A percentile compares a stretch with the other conserved stretches of the same genome.
These are phyloP conservation scores for Neoscytalidium dimidiatum DNA, from an alignment of 2,329 filamentous ascomycete species.

Conservation along the genomic window DNA sequence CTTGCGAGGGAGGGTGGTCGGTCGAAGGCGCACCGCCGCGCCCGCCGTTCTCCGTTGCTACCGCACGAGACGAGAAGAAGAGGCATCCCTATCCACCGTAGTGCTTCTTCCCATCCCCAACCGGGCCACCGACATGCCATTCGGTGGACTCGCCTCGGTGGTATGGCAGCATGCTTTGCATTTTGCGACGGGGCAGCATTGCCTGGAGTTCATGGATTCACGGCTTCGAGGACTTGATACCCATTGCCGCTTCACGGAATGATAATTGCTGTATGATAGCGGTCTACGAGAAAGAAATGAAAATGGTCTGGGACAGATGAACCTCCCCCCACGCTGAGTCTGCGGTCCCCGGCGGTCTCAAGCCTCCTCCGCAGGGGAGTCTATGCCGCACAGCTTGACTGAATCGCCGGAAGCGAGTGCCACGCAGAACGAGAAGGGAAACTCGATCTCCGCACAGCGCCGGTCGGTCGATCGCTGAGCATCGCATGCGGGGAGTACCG, in stretches of 20 bases:
- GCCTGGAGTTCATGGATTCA: slow-evolving; percentile 2
- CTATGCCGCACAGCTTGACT: slow-evolving; percentile 11
- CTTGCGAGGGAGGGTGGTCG: no score
- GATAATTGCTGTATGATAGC: not conserved
- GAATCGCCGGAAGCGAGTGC: slow-evolving; percentile 12
- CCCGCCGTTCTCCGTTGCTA: no score
- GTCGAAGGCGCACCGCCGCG: not conserved
- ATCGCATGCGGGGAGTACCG: slow-evolving; percentile 14
- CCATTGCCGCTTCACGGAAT: not conserved
- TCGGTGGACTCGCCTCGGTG: not conserved
- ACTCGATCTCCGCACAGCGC: slow-evolving; percentile 12
- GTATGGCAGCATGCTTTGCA: not conserved
- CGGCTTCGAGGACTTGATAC: not conserved
- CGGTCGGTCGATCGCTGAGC: slow-evolving; percentile 12
- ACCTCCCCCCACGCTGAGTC: not conserved
- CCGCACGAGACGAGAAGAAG: not conserved
- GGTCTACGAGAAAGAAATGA: not conserved
- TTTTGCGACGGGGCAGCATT: not conserved
- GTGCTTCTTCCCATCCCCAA: not conserved
- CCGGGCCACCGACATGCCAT: not conserved
- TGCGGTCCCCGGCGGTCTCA: not conserved
- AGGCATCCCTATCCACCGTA: not conserved
- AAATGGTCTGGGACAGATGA: not conserved
- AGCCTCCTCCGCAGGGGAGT: slow-evolving; percentile 6
- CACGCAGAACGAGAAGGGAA: slow-evolving; percentile 4